phyloP scores from a whole-genome alignment of 352 stramenopile genomes.

The Phytophthora agathidicida region DNA sequence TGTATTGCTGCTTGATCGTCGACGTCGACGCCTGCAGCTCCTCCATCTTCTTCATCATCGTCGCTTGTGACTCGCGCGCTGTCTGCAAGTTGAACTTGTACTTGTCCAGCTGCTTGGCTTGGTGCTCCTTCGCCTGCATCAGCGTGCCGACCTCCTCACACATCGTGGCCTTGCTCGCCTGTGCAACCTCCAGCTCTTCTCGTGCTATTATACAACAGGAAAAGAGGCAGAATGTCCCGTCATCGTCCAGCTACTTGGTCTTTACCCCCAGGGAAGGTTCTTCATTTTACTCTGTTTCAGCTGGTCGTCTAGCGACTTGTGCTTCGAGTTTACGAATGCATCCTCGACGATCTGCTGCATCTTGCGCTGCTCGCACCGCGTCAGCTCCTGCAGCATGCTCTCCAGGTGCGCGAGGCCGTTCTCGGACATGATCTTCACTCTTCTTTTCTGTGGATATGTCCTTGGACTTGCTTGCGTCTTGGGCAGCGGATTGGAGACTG shows the following conservation, averaged over 20 bases:
- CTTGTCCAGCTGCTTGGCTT: conserved; percentile 47
- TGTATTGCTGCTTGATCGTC: conserved; percentile 63
- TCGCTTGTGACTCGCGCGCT: conserved; percentile 49
- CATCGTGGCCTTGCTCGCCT: conserved; percentile 52
- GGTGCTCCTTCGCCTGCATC: conserved; percentile 51
- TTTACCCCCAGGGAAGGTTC: not conserved
- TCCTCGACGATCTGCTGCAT: conserved; percentile 52
- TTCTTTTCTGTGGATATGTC: not conserved
- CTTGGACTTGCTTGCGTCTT: conserved; percentile 2
- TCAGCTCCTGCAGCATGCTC: conserved; percentile 59
- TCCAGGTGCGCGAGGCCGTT: conserved; percentile 53
- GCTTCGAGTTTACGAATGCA: conserved; percentile 46
- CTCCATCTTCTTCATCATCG: conserved; percentile 54
- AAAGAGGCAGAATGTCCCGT: not conserved
- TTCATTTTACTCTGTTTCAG: conserved; percentile 42
- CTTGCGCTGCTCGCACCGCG: conserved; percentile 50
- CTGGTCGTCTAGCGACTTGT: conserved; percentile 66
- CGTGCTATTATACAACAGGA: conserved; percentile 50
- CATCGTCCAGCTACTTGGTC: not conserved
- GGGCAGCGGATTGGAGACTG: conserved; percentile 17
- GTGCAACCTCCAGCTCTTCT: conserved; percentile 55
- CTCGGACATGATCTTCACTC: conserved; percentile 17
- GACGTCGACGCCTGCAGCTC: conserved; percentile 41
- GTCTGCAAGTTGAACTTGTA: conserved; percentile 53
- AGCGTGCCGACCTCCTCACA: conserved; percentile 67